These are phyloP conservation scores for Backusella morwellensis DNA, from an alignment of 192 early-diverging fungal genomes.

Conservation along the genomic window DNA sequence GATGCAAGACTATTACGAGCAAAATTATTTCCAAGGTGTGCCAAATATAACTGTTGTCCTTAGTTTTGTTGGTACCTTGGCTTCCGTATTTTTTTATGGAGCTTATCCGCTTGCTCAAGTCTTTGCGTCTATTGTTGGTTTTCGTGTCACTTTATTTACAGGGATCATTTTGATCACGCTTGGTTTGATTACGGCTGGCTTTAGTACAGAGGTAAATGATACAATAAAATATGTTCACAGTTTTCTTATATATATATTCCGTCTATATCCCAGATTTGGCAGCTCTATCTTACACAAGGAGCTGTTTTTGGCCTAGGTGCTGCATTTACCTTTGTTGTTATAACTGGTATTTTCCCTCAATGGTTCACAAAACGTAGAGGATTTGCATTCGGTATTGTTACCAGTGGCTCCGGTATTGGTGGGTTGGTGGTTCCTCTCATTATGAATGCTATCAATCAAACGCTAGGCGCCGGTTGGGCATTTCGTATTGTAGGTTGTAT, in stretches of 20 bases:
- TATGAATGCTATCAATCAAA: slow-evolving; percentile 50
- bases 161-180: slow-evolving; percentile 5
- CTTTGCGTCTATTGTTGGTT: background rate
- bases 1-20: slow-evolving; percentile 33
- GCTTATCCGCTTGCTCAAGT: slow-evolving; percentile 20
- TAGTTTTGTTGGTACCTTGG: slow-evolving; percentile 22
- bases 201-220: slow-evolving; percentile 14
- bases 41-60: slow-evolving; percentile 13
- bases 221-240: too few species aligned
- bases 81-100: background rate
- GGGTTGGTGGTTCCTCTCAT: slow-evolving; percentile 63
- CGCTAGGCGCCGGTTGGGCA: slow-evolving; percentile 51
- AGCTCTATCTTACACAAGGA: slow-evolving; percentile 55
- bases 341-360: slow-evolving; percentile 42
- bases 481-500: slow-evolving; percentile 29
- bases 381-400: slow-evolving; percentile 51
- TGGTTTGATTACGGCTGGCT: slow-evolving; percentile 18
- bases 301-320: slow-evolving; percentile 51
- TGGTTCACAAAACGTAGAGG: slow-evolving; percentile 58
- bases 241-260: too few species aligned
- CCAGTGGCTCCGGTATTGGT: slow-evolving; percentile 67
- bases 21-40: slow-evolving; percentile 13
- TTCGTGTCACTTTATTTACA: background rate
- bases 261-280: slow-evolving; percentile 39
- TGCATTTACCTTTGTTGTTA: slow-evolving; percentile 12